Evolutionary conservation across 1,139 yeast species (phyloP).

Genomic region (Starmera stellimalicola): DNA sequence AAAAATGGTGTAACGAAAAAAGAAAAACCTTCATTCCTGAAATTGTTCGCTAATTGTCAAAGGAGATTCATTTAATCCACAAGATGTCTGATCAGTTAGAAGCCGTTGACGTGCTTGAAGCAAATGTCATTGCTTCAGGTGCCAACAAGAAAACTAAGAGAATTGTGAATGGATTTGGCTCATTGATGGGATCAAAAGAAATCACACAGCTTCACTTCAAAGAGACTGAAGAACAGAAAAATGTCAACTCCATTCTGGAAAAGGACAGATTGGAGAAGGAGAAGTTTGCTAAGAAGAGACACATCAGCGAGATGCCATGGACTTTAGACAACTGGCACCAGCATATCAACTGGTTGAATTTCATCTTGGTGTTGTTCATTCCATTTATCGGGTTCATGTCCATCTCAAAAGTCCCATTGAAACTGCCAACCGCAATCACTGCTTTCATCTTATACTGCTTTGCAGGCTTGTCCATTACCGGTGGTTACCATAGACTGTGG

Average conservation of each 20-base stretch:
- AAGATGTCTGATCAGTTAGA: slow-evolving; percentile 27
- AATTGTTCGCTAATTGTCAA: no score
- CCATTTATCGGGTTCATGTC: slow-evolving; percentile 57
- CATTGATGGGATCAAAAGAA: slow-evolving; percentile 70
- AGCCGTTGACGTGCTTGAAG: slow-evolving; percentile 59
- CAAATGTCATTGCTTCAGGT: slow-evolving; percentile 87
- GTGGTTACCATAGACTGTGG: slow-evolving; percentile 86
- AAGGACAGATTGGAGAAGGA: slow-evolving; percentile 47
- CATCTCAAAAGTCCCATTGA: slow-evolving; percentile 49
- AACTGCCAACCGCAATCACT: slow-evolving; percentile 48
- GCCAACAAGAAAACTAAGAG: slow-evolving; percentile 60
- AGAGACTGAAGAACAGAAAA: slow-evolving; percentile 44
- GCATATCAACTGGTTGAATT: slow-evolving; percentile 91
- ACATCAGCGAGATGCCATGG: slow-evolving; percentile 91
- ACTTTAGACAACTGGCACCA: slow-evolving; percentile 73
- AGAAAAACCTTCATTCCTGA: no score
- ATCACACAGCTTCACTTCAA: slow-evolving; percentile 61
- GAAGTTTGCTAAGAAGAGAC: slow-evolving; percentile 40
- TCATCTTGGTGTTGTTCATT: slow-evolving; percentile 61
- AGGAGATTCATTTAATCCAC: neutral
- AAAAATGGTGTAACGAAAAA: no score
- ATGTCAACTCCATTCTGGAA: slow-evolving; percentile 39
- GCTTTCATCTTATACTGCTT: slow-evolving; percentile 54
- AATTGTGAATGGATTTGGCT: slow-evolving; percentile 71
- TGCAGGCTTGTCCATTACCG: slow-evolving; percentile 89